Conservation (phyloP, 306 rosid species). For the Pterocarpus santalinus region DNA sequence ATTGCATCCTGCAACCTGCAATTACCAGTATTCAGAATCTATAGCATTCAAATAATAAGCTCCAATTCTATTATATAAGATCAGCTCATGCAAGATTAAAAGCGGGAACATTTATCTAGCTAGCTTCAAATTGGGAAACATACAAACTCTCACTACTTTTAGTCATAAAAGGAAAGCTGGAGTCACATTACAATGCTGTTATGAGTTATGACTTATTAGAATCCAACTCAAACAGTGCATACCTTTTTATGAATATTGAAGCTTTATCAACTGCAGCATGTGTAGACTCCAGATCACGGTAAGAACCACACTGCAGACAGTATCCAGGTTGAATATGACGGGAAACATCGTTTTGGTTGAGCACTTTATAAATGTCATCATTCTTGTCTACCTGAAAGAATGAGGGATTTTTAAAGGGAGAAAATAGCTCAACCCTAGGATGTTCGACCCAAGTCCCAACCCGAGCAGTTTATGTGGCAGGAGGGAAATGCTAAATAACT, state of each 20-base stretch:
- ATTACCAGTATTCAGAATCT: slow-evolving; percentile 34
- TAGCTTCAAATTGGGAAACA: slow-evolving; percentile 34
- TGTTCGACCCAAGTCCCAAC: slow-evolving; percentile 25
- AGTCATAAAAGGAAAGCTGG: slow-evolving; percentile 36
- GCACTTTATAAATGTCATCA: slow-evolving; percentile 54
- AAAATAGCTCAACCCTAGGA: slow-evolving; percentile 19
- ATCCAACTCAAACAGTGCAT: slow-evolving; percentile 35
- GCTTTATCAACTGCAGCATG: slow-evolving; percentile 59
- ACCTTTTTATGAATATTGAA: slow-evolving; percentile 65
- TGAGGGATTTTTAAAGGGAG: slow-evolving; percentile 7
- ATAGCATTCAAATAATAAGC: slow-evolving; percentile 17
- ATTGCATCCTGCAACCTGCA: slow-evolving; percentile 75
- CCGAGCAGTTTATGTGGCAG: slow-evolving; percentile 30
- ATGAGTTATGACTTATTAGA: neutral
- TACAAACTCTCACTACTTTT: slow-evolving; percentile 27
- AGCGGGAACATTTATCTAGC: slow-evolving; percentile 35
- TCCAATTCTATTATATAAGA: slow-evolving; percentile 11
- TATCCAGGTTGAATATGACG: slow-evolving; percentile 58
- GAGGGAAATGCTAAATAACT: slow-evolving; percentile 8
- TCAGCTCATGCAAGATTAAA: slow-evolving; percentile 27
- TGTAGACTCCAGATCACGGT: slow-evolving; percentile 68
- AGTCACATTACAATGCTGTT: slow-evolving; percentile 28
- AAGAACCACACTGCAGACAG: slow-evolving; percentile 80
- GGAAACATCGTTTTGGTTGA: slow-evolving; percentile 49
- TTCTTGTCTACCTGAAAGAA: slow-evolving; percentile 58